Evolutionary conservation across 176 grass and related monocot species (phyloP).

Genomic region (sorghum (Sorghum bicolor)): DNA sequence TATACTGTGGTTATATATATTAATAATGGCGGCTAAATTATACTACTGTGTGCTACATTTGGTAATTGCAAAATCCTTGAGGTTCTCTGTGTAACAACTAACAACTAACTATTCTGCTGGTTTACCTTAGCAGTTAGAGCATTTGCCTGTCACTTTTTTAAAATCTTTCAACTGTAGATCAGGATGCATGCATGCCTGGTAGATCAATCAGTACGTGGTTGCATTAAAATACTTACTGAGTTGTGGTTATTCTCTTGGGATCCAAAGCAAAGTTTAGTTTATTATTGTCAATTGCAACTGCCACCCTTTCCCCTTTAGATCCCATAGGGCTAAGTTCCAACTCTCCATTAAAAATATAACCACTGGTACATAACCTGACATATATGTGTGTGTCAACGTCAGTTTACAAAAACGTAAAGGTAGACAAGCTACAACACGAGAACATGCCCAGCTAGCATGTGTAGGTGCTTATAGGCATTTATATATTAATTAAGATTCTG

Average conservation of each 20-base stretch:
- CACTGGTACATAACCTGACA: not conserved
- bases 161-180: not conserved
- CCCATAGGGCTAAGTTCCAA: not conserved
- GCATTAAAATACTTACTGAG: slow-evolving; percentile 23
- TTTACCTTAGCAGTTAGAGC: not conserved
- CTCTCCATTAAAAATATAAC: not conserved
- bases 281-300: not conserved
- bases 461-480: not conserved
- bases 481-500: not conserved
- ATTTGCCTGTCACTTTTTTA: not conserved
- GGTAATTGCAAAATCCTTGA: slow-evolving; percentile 22
- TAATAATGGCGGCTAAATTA: slow-evolving; percentile 9
- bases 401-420: not conserved
- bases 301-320: not conserved
- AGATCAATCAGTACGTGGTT: not conserved
- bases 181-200: not conserved
- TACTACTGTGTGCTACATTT: not conserved
- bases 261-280: slow-evolving; percentile 24
- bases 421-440: not conserved
- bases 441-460: not conserved
- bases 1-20: slow-evolving; percentile 27
- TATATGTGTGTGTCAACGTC: slow-evolving; percentile 12
- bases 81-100: not conserved
- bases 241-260: slow-evolving; percentile 36
- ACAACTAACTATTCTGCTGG: not conserved